Evolutionary conservation across 2,329 filamentous ascomycete species (phyloP), one percentile per base, ranked within the genome.

Genomic region (Talaromyces albobiverticillius): DNA sequence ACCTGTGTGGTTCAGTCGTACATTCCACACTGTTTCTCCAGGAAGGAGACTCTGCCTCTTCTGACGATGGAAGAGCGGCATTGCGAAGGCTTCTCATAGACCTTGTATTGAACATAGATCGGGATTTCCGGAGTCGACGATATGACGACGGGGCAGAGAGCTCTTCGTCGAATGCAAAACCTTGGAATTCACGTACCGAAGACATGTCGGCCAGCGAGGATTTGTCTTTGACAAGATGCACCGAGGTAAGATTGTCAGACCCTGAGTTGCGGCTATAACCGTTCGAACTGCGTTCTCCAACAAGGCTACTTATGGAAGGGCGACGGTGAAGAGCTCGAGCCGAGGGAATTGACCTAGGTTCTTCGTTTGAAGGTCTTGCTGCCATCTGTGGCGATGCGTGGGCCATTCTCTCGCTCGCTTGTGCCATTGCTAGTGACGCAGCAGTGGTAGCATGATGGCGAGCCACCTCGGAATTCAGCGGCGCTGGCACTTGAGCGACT

Each of bases 31-130:
- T 46, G 38, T n/a, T 46, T 47, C 45, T 31, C 40, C 51, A 46
- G 29, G 52, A 54, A 53, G 40, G 53, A 43, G 42, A 42, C 49
- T 55, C 54, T 10, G 34, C 46, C 2, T 57, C 53, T 38, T 46
- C 18, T 59, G 48, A 6, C 29, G 56, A 61, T 46, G 63, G 57
- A 22, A 57, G 14, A 4, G 56, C 47, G 20, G 61, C 62, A 4
- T 66, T 62, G 14, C 66, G 57, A 29, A 68, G 64, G 31, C 67
- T 69, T 48, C 69, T 65, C 2, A 74, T 69, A 7, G 70, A 70
- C 46, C 68, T 65, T 2, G 74, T 70, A 6, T 69, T 69, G 52
- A 77, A 76, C 74, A 78, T 75, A n/a, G 76, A 79, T 55, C 71
- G 75, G 7, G 76, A 68, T 58, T 74, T 78, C 29, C 73, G 72